Conservation (phyloP, 805 yeast genomes). For the Candida morakotiae region DNA sequence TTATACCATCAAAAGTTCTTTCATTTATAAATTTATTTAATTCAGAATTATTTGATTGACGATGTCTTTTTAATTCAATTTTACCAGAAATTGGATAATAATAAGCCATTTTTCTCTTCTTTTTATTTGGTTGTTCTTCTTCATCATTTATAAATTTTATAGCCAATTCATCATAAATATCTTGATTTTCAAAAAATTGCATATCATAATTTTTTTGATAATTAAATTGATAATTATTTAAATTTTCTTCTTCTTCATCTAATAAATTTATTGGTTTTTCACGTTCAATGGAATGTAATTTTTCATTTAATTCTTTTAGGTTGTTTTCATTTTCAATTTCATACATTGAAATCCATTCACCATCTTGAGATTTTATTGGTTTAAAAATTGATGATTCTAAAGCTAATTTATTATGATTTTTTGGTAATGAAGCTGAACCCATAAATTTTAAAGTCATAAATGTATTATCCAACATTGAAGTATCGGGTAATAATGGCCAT, state of each 20-base stretch:
- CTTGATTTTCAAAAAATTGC: slow-evolving; percentile 44
- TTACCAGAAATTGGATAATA: slow-evolving; percentile 78
- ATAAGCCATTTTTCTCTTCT: slow-evolving; percentile 53
- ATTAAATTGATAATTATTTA: slow-evolving; percentile 48
- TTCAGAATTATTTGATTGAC: slow-evolving; percentile 58
- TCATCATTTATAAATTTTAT: slow-evolving; percentile 49
- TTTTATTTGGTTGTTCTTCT: slow-evolving; percentile 16
- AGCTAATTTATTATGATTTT: slow-evolving; percentile 37
- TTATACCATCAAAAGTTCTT: slow-evolving; percentile 57
- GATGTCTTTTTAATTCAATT: slow-evolving; percentile 78
- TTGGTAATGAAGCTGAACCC: slow-evolving; percentile 49
- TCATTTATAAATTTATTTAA: slow-evolving; percentile 53
- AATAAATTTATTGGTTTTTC: slow-evolving; percentile 38
- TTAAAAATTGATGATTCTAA: slow-evolving; percentile 63
- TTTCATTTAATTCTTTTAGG: slow-evolving; percentile 19
- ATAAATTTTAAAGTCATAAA: slow-evolving; percentile 61
- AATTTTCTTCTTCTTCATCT: slow-evolving; percentile 41
- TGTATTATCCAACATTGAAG: slow-evolving; percentile 81
- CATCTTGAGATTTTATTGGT: slow-evolving; percentile 68
- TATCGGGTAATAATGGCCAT: slow-evolving; percentile 85
- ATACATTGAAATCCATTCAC: slow-evolving; percentile 67
- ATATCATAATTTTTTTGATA: slow-evolving; percentile 81
- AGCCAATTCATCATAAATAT: slow-evolving; percentile 60
- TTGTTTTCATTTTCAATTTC: slow-evolving; percentile 18
- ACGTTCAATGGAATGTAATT: slow-evolving; percentile 36